These are phyloP conservation scores for Corchorus olitorius DNA, from an alignment of 345 rosid genomes.

Conservation along the genomic window DNA sequence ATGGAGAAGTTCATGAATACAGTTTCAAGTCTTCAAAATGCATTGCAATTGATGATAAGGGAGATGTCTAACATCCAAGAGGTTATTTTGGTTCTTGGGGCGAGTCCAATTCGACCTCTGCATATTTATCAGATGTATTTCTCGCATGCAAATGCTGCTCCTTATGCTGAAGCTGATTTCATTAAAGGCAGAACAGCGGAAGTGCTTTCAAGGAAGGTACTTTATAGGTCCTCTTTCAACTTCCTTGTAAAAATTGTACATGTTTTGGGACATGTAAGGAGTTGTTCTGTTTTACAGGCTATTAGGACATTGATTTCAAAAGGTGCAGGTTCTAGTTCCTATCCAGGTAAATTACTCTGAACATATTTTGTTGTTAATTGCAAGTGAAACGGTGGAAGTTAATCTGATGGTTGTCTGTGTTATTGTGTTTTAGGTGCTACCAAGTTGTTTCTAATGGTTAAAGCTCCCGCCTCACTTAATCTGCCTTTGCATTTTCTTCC, in stretches of 20 bases:
- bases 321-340: slow-evolving; percentile 78
- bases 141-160: slow-evolving; percentile 32
- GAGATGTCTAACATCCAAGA: slow-evolving; percentile 47
- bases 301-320: slow-evolving; percentile 71
- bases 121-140: slow-evolving; percentile 64
- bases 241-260: neutral
- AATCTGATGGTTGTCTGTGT: neutral
- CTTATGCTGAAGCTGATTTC: slow-evolving; percentile 45
- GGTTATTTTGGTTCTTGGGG: slow-evolving; percentile 66
- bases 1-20: slow-evolving; percentile 67
- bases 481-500: slow-evolving; percentile 88
- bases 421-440: slow-evolving; percentile 54
- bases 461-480: slow-evolving; percentile 74
- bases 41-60: slow-evolving; percentile 50
- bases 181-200: slow-evolving; percentile 60
- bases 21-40: slow-evolving; percentile 49
- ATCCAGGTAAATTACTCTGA: slow-evolving; percentile 58
- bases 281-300: slow-evolving; percentile 46
- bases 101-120: slow-evolving; percentile 76
- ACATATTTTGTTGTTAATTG: neutral
- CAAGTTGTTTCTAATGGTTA: slow-evolving; percentile 75
- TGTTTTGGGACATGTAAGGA: neutral
- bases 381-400: slow-evolving; percentile 16
- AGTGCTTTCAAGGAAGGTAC: slow-evolving; percentile 82
- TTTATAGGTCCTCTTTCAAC: neutral